These are phyloP conservation scores for Leishmania turanica DNA, from an alignment of 208 protist species.

Conservation along the genomic window DNA sequence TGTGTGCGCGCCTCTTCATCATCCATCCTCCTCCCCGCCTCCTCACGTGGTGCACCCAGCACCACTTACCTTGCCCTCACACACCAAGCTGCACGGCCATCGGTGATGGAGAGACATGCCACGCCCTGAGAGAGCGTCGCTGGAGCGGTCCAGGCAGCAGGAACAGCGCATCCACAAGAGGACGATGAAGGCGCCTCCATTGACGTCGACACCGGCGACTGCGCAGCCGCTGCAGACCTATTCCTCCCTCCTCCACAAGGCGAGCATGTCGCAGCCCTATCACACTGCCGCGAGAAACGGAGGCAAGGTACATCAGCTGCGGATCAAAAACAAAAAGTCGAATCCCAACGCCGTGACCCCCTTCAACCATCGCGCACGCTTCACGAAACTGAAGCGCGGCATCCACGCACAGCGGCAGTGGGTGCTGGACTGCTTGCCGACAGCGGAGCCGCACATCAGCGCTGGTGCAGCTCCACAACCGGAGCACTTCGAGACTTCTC, in stretches of 20 bases:
- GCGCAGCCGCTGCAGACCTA: background rate
- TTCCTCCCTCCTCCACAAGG: conserved; percentile 1
- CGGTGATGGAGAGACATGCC: background rate
- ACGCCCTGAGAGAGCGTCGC: background rate
- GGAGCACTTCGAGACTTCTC: background rate
- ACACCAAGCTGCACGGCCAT: background rate
- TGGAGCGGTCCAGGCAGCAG: background rate
- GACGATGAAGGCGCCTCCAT: background rate
- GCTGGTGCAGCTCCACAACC: background rate
- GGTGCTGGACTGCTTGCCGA: conserved; percentile 9
- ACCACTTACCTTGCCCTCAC: too few species aligned
- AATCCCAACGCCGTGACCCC: conserved; percentile 30
- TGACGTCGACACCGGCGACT: background rate
- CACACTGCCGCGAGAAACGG: background rate
- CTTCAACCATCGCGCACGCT: conserved; percentile 46
- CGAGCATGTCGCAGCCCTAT: background rate
- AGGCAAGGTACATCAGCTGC: background rate
- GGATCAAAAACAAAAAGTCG: conserved; percentile 29
- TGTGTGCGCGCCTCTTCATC: background rate
- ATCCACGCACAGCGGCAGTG: conserved; percentile 35
- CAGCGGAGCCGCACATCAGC: background rate
- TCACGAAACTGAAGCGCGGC: conserved; percentile 45
- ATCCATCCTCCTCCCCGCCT: background rate
- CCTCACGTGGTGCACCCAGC: background rate
- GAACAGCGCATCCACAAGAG: background rate